These are phyloP conservation scores for Corymbia maculata DNA, from an alignment of 345 rosid species.

Conservation along the genomic window DNA sequence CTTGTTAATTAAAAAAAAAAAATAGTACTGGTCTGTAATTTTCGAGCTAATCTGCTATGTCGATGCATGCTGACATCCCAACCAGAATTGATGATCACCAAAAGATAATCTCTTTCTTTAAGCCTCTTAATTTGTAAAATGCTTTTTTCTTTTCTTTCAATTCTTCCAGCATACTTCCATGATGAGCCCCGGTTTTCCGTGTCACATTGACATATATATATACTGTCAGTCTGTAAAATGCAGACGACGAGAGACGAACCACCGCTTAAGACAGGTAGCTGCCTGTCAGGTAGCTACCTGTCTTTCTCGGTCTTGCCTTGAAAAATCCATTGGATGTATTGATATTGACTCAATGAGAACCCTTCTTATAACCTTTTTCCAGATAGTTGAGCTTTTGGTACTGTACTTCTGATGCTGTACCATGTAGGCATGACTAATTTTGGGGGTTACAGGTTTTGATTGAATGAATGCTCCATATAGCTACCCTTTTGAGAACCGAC, in stretches of 20 bases:
- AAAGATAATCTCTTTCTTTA: neutral
- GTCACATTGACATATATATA: neutral
- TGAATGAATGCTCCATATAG: neutral
- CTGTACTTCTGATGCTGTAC: neutral
- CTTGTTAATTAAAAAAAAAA: neutral
- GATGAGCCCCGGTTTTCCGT: neutral
- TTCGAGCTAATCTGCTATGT: neutral
- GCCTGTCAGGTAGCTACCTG: neutral
- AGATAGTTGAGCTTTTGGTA: neutral
- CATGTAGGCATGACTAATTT: neutral
- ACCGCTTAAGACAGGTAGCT: neutral
- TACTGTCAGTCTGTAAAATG: neutral
- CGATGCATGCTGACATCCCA: neutral
- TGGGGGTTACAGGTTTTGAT: neutral
- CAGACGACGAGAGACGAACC: neutral
- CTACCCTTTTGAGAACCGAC: neutral
- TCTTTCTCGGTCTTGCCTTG: neutral
- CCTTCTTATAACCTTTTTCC: neutral
- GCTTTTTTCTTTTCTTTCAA: neutral
- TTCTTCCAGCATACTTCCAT: neutral
- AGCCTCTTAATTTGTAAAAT: neutral
- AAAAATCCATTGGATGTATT: neutral
- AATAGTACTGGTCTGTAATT: neutral
- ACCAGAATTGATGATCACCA: neutral
- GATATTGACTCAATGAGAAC: neutral